A percentile compares a stretch with the other conserved stretches of the same genome.
Evolutionary conservation across 441 rosid species (phyloP).

Genomic region (Pelargonium exstipulatum): DNA sequence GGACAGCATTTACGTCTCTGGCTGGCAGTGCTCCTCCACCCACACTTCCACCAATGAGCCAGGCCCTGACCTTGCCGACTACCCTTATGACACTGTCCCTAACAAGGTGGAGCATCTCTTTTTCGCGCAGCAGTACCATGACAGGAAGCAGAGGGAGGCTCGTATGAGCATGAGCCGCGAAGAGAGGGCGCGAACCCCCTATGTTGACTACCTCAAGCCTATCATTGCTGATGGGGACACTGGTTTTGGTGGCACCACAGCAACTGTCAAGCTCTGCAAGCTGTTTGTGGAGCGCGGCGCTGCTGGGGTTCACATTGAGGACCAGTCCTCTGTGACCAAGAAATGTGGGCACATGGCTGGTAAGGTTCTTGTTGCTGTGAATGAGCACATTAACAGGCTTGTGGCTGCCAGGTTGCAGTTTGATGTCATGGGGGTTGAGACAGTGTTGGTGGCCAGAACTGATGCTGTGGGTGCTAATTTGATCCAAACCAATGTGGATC

Average conservation of each 20-base stretch:
- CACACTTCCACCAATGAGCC: slow-evolving; percentile 83
- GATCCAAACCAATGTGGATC: slow-evolving; percentile 77
- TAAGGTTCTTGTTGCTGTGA: slow-evolving; percentile 80
- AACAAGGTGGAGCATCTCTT: slow-evolving; percentile 89
- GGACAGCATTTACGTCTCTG: slow-evolving; percentile 81
- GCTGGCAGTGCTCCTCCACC: slow-evolving; percentile 97
- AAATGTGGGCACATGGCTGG: slow-evolving; percentile 97
- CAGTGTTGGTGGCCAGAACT: slow-evolving; percentile 76
- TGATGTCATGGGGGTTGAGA: slow-evolving; percentile 89
- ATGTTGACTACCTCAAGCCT: slow-evolving; percentile 75
- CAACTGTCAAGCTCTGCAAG: slow-evolving; percentile 89
- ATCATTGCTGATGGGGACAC: slow-evolving; percentile 95
- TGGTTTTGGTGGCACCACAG: slow-evolving; percentile 86
- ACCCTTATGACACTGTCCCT: slow-evolving; percentile 88
- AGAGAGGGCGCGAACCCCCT: slow-evolving; percentile 78
- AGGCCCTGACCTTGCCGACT: slow-evolving; percentile 92
- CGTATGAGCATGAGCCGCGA: slow-evolving; percentile 81
- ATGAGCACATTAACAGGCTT: slow-evolving; percentile 81
- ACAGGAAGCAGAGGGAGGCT: slow-evolving; percentile 81
- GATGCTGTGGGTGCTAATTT: slow-evolving; percentile 78
- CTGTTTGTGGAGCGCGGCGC: slow-evolving; percentile 90
- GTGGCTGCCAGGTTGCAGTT: slow-evolving; percentile 91
- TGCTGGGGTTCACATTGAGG: slow-evolving; percentile 91
- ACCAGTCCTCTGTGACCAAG: slow-evolving; percentile 86
- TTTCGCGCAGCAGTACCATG: slow-evolving; percentile 88